These are phyloP conservation scores for Alectoria sarmentosa DNA, from an alignment of 495 filamentous ascomycete species.

Conservation along the genomic window DNA sequence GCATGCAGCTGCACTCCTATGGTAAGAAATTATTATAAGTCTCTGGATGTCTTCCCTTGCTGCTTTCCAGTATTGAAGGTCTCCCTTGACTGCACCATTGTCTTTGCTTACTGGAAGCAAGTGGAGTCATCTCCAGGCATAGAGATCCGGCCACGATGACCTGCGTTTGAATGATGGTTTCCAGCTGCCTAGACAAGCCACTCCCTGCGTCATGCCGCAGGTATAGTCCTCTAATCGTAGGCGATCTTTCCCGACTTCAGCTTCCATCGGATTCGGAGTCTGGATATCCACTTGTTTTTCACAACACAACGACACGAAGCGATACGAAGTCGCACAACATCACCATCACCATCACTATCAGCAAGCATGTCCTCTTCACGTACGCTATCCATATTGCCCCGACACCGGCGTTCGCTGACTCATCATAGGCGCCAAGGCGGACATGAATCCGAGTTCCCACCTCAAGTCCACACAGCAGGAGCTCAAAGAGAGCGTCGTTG, in stretches of 20 bases:
- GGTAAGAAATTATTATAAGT: no score
- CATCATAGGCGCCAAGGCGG: constrained; percentile 50
- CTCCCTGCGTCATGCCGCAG: not conserved
- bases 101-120: not conserved
- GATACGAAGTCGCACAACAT: not conserved
- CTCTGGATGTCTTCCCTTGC: not conserved
- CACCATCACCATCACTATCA: no score
- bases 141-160: no score
- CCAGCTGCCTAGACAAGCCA: not conserved
- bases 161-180: constrained; percentile 3
- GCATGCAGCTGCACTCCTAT: not conserved
- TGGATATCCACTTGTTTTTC: not conserved
- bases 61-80: not conserved
- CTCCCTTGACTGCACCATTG: not conserved
- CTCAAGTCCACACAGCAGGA: constrained; percentile 60
- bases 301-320: not conserved
- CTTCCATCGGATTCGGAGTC: not conserved
- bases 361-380: constrained; percentile 23
- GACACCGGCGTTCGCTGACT: constrained; percentile 21
- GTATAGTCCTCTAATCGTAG: no score
- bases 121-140: not conserved
- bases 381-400: constrained; percentile 37
- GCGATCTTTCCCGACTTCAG: not conserved
- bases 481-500: constrained; percentile 53
- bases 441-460: constrained; percentile 51